Conservation (phyloP, 768 basidiomycete species). For the Rhodotorula kratochvilovae region DNA sequence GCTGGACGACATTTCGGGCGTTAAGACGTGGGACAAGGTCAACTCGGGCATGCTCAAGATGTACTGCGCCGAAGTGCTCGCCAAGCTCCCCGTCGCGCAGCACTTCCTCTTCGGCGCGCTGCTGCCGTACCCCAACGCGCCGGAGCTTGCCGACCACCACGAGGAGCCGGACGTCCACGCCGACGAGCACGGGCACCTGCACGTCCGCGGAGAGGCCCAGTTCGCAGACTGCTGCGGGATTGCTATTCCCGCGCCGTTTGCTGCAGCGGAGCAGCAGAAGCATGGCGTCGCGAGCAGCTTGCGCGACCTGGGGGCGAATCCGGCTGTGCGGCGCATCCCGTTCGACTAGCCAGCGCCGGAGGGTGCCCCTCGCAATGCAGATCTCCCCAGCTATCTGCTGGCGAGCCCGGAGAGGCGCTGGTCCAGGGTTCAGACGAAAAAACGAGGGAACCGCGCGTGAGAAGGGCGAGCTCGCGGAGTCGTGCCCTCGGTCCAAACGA, state of each 20-base stretch:
- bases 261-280: conserved; percentile 60
- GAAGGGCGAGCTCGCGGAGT: too few relatives aligned
- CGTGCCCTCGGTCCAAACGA: too few relatives aligned
- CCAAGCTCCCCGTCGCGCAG: conserved; percentile 90
- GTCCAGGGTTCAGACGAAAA: too few relatives aligned
- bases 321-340: conserved; percentile 28
- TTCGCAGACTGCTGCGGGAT: conserved; percentile 83
- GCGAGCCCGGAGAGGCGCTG: too few relatives aligned
- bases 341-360: conserved; percentile 39
- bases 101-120: conserved; percentile 91
- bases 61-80: conserved; percentile 91
- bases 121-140: conserved; percentile 48
- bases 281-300: conserved; percentile 16
- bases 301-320: background rate
- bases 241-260: conserved; percentile 75
- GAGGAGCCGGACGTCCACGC: conserved; percentile 26
- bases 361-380: too few relatives aligned
- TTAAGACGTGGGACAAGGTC: conserved; percentile 80
- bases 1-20: conserved; percentile 77
- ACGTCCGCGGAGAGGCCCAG: conserved; percentile 47
- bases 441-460: too few relatives aligned
- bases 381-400: too few relatives aligned
- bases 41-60: conserved; percentile 96
- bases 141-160: conserved; percentile 17
- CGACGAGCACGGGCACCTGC: conserved; percentile 41